A percentile compares a stretch with the other conserved stretches of the same genome.
These are phyloP conservation scores for Termitomyces sp. DNA, from an alignment of 768 basidiomycete genomes.

Conservation along the genomic window DNA sequence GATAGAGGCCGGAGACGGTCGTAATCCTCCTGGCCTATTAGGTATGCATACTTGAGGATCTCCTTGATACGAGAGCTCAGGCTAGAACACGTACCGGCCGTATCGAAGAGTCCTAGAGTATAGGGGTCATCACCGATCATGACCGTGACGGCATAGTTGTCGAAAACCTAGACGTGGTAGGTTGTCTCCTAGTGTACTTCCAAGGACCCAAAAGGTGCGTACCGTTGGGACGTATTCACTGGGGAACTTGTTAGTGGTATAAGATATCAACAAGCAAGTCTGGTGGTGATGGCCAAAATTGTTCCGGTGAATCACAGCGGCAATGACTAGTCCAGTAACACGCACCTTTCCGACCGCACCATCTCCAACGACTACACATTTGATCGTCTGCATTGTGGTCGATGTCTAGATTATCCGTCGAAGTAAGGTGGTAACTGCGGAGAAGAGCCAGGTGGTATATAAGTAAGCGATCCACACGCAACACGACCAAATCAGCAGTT, in stretches of 20 bases:
- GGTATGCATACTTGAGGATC: constrained; percentile 3
- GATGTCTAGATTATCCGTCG: constrained; percentile 11
- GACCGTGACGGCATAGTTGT: constrained; percentile 99
- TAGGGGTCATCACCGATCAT: constrained; percentile 99
- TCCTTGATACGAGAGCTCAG: constrained; percentile 4
- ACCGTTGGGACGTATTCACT: constrained; percentile 99
- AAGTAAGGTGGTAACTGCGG: constrained; percentile 11
- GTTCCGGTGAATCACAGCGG: constrained; percentile 4
- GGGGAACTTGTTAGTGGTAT: constrained; percentile 97
- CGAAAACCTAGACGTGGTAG: constrained; percentile 63
- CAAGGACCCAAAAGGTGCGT: constrained; percentile 33
- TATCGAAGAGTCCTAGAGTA: constrained; percentile 97
- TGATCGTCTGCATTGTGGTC: constrained; percentile 86
- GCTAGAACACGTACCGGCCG: constrained; percentile 70
- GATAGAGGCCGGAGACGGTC: constrained; percentile 98
- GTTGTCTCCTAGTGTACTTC: constrained; percentile 12
- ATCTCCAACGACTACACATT: constrained; percentile 96
- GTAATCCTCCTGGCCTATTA: constrained; percentile 96
- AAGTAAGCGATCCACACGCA: constrained; percentile 14
- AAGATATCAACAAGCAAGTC: constrained; percentile 96
- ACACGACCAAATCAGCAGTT: constrained; percentile 8
- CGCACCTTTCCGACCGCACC: constrained; percentile 97
- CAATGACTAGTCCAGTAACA: constrained; percentile 9
- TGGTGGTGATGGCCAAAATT: not conserved
- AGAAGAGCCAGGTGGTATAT: constrained; percentile 7